Conservation (phyloP, 2,329 filamentous ascomycete genomes). For the Alternaria longipes region DNA sequence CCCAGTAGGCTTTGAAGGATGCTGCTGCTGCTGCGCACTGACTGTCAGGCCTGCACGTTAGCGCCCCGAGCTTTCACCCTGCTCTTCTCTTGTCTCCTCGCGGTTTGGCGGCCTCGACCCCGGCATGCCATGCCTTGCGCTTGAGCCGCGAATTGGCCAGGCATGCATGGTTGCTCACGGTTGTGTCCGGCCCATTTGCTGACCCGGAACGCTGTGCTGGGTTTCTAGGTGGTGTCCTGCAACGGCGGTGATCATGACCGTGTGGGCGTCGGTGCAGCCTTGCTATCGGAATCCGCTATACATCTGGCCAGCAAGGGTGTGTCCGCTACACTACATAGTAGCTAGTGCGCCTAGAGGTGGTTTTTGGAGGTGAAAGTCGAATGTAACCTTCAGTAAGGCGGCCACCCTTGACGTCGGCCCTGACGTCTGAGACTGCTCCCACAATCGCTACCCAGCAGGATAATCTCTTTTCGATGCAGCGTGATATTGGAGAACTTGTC, state of each 20-base stretch:
- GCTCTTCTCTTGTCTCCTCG: conserved; percentile 24
- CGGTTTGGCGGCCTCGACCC: conserved; percentile 30
- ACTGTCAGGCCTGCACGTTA: conserved; percentile 36
- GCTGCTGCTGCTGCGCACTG: conserved; percentile 30
- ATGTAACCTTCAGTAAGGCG: conserved; percentile 11
- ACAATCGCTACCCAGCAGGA: conserved; percentile 20
- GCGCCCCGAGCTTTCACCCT: conserved; percentile 39
- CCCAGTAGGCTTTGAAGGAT: conserved; percentile 39
- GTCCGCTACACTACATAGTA: neutral
- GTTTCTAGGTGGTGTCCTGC: conserved; percentile 21
- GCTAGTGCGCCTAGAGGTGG: neutral
- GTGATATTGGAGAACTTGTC: conserved; percentile 41
- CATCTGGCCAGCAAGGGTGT: conserved; percentile 2
- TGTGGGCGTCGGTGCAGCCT: conserved; percentile 16
- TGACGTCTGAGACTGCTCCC: conserved; percentile 13
- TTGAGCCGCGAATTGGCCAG: conserved; percentile 46
- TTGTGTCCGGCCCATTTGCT: conserved; percentile 48
- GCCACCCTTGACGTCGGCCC: conserved; percentile 10
- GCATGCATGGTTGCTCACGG: conserved; percentile 37
- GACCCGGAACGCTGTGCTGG: conserved; percentile 47
- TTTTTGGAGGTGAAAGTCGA: neutral
- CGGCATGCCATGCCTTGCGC: conserved; percentile 35
- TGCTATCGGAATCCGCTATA: conserved; percentile 8
- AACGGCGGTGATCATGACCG: conserved; percentile 29
- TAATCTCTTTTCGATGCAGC: conserved; percentile 40